phyloP scores from a whole-genome alignment of 2,329 filamentous ascomycete genomes.

The Fusarium sp. region DNA sequence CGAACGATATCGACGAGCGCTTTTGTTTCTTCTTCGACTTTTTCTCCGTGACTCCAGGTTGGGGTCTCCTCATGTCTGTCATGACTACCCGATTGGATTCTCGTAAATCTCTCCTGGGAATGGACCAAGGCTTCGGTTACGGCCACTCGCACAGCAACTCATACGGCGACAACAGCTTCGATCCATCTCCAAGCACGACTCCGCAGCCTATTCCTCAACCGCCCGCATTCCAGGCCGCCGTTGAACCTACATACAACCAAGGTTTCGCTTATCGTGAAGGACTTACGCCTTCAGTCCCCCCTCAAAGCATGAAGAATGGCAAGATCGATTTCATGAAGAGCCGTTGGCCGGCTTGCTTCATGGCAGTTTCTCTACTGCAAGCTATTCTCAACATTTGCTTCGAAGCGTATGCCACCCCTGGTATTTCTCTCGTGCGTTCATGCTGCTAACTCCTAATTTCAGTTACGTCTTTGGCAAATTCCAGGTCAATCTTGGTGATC shows the following conservation, averaged over 20 bases:
- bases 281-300: constrained; percentile 49
- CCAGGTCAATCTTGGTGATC: constrained; percentile 68
- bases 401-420: constrained; percentile 76
- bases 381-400: constrained; percentile 83
- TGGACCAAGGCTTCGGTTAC: constrained; percentile 54
- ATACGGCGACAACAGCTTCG: constrained; percentile 45
- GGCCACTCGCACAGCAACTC: constrained; percentile 51
- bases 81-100: constrained; percentile 57
- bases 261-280: constrained; percentile 55
- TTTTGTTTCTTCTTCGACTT: constrained; percentile 14
- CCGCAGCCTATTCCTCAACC: constrained; percentile 39
- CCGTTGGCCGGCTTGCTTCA: constrained; percentile 89
- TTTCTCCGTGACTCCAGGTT: constrained; percentile 51
- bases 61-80: constrained; percentile 51
- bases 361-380: constrained; percentile 79
- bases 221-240: constrained; percentile 42
- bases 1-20: constrained; percentile 26
- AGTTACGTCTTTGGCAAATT: constrained; percentile 94
- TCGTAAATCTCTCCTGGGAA: constrained; percentile 55
- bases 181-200: constrained; percentile 30
- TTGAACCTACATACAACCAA: constrained; percentile 50
- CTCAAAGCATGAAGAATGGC: constrained; percentile 49
- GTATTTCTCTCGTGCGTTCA: neutral
- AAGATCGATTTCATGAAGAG: constrained; percentile 81
- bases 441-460: constrained; percentile 37